phyloP scores from a whole-genome alignment of 2,329 filamentous ascomycete species.

The Fusarium nisikadoi region DNA sequence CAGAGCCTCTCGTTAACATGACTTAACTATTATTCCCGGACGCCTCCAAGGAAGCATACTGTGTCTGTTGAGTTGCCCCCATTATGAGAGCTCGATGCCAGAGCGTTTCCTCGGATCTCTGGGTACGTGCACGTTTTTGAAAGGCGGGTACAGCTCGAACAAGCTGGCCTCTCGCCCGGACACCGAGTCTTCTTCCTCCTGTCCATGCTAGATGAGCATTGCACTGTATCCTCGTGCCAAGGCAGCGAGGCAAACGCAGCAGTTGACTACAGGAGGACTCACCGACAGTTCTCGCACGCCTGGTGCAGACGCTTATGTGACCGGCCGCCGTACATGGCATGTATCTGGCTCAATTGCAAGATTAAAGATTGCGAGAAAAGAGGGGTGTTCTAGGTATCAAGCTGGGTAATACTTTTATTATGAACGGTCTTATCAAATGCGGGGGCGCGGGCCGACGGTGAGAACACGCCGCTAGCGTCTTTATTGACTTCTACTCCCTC shows the following conservation, averaged over 20 bases:
- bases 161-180: background rate
- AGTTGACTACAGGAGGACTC: background rate
- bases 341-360: background rate
- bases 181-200: constrained; percentile 4
- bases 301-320: constrained; percentile 1
- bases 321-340: background rate
- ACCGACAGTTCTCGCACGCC: constrained; percentile 6
- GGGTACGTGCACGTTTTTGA: background rate
- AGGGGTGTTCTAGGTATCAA: background rate
- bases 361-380: background rate
- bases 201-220: background rate
- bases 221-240: rapidly evolving
- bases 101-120: background rate
- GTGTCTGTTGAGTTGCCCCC: background rate
- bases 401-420: background rate
- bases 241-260: no score
- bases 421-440: background rate
- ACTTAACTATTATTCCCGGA: rapidly evolving
- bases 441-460: background rate
- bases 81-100: no score
- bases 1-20: background rate
- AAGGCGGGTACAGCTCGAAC: background rate
- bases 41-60: background rate
- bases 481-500: no score
- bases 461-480: background rate